A percentile compares a stretch with the other conserved stretches of the same genome.
phyloP scores from a whole-genome alignment of 306 rosid species.

The Parietaria judaica region DNA sequence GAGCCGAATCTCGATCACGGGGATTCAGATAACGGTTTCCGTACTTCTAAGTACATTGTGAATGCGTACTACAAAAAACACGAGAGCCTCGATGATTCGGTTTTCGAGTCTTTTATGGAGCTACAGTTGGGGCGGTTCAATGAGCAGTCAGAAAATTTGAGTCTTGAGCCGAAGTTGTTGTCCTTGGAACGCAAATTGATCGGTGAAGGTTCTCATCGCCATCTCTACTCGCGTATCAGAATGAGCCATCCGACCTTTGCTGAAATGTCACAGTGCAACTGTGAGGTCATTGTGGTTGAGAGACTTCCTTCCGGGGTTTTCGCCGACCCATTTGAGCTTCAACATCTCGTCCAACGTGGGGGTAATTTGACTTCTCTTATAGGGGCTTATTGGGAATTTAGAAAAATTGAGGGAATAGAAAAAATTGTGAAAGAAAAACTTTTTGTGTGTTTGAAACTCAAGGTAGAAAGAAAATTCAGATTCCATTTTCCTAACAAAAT shows the following conservation, averaged over 20 bases:
- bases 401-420: no score
- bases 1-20: conserved; percentile 20
- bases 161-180: conserved; percentile 28
- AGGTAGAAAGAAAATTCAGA: no score
- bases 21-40: conserved; percentile 14
- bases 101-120: conserved; percentile 46
- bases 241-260: conserved; percentile 26
- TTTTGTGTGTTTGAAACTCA: no score
- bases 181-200: conserved; percentile 36
- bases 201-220: conserved; percentile 79
- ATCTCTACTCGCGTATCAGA: conserved; percentile 42
- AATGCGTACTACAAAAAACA: conserved; percentile 44
- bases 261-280: conserved; percentile 31
- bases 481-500: no score
- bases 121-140: conserved; percentile 38
- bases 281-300: conserved; percentile 55
- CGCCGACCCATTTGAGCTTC: conserved; percentile 82
- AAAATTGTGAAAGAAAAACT: no score
- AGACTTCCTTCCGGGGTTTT: conserved; percentile 68
- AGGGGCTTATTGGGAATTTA: background rate
- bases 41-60: conserved; percentile 35
- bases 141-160: conserved; percentile 27
- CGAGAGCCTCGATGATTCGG: conserved; percentile 33
- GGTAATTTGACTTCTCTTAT: conserved; percentile 34
- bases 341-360: conserved; percentile 64